phyloP scores from a whole-genome alignment of 202 grass and related monocot genomes.

The Alloteropsis angusta region DNA sequence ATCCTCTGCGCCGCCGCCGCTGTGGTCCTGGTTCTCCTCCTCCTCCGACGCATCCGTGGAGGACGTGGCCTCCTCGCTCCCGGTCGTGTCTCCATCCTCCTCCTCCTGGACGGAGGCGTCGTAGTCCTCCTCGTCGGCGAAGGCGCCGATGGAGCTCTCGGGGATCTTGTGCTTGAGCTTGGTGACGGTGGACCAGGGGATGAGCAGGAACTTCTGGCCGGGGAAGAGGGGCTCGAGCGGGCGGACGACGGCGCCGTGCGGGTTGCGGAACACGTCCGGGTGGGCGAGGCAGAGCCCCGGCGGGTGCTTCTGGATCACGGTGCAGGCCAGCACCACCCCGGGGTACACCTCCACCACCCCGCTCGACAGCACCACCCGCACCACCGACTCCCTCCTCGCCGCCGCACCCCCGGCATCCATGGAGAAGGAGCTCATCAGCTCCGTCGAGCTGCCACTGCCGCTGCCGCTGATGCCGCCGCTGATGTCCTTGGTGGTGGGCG shows the following conservation, averaged over 20 bases:
- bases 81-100: background rate
- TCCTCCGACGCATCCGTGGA: background rate
- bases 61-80: background rate
- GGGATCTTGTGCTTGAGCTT: conserved; percentile 35
- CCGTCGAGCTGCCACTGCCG: background rate
- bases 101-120: background rate
- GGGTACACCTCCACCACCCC: conserved; percentile 49
- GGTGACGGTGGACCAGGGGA: conserved; percentile 29
- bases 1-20: background rate
- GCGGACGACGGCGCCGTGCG: conserved; percentile 30
- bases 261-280: conserved; percentile 53
- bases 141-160: conserved; percentile 3
- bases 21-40: background rate
- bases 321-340: conserved; percentile 29
- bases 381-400: conserved; percentile 15
- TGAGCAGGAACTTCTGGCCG: conserved; percentile 46
- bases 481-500: no score
- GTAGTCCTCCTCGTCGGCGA: background rate
- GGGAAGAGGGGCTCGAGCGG: conserved; percentile 42
- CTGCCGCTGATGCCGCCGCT: no score
- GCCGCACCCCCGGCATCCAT: background rate
- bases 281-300: conserved; percentile 44
- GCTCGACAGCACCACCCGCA: conserved; percentile 43
- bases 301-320: conserved; percentile 47
- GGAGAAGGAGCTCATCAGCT: background rate